Evolutionary conservation across 352 stramenopile species (phyloP).

Genomic region (Phytophthora crassamura): DNA sequence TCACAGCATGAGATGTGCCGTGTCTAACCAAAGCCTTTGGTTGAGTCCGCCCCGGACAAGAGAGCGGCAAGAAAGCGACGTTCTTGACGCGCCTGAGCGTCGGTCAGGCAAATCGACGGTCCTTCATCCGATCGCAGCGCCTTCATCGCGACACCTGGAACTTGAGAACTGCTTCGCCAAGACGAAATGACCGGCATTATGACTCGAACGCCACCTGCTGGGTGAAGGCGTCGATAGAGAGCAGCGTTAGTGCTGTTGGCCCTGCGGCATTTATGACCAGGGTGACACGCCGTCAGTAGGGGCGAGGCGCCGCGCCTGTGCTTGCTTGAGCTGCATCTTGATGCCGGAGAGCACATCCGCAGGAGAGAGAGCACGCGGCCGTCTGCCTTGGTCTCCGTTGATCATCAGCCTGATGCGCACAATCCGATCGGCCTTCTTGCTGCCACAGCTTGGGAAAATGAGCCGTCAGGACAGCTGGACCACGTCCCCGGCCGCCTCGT

Average conservation of each 20-base stretch:
- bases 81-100: not conserved
- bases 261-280: slow-evolving; percentile 16
- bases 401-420: slow-evolving; percentile 18
- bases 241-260: slow-evolving; percentile 1
- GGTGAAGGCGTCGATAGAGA: slow-evolving; percentile 30
- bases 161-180: slow-evolving; percentile 14
- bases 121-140: slow-evolving; percentile 7
- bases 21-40: slow-evolving; percentile 3
- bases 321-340: slow-evolving; percentile 29
- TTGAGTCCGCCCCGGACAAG: slow-evolving; percentile 32
- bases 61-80: not conserved
- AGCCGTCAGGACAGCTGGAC: slow-evolving; percentile 19
- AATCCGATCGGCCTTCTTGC: slow-evolving; percentile 27
- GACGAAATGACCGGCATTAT: not conserved
- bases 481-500: slow-evolving; percentile 19
- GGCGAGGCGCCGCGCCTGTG: slow-evolving; percentile 27
- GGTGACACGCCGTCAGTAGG: slow-evolving; percentile 27
- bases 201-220: slow-evolving; percentile 22
- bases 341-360: slow-evolving; percentile 27
- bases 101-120: slow-evolving; percentile 12
- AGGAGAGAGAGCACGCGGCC: slow-evolving; percentile 12
- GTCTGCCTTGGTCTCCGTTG: slow-evolving; percentile 1
- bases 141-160: slow-evolving; percentile 10
- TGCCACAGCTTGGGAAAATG: slow-evolving; percentile 21
- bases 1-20: slow-evolving; percentile 10